Evolutionary conservation across 108 stramenopile species (phyloP).

Genomic region (Bacterosira constricta): DNA sequence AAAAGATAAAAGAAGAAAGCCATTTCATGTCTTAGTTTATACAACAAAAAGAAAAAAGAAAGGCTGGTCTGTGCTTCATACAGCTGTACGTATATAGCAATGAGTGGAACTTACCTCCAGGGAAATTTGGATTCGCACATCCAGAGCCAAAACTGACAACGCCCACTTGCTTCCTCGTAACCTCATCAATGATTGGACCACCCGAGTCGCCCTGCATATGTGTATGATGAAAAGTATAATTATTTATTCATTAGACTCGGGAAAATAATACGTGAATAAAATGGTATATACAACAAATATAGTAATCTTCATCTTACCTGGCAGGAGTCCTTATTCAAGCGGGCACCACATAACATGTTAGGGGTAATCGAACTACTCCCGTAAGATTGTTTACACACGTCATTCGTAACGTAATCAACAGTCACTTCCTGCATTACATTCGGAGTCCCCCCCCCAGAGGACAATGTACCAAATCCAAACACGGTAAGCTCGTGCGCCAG

Average conservation of each 20-base stretch:
- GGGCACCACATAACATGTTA: not conserved
- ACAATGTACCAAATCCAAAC: not conserved
- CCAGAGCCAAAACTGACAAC: not conserved
- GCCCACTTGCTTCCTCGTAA: not conserved
- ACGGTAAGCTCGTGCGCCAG: not conserved
- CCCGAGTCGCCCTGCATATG: constrained; percentile 4
- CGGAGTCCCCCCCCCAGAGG: not conserved
- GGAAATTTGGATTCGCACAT: not conserved
- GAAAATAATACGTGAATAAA: not conserved
- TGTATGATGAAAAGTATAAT: not conserved
- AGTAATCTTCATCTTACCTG: not conserved
- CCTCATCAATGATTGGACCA: not conserved
- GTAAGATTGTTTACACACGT: not conserved
- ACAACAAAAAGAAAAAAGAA: not conserved
- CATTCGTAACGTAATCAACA: not conserved
- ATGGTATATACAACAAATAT: too few species aligned
- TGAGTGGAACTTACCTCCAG: constrained; percentile 3
- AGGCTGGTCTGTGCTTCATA: too few species aligned
- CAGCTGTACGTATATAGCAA: too few species aligned
- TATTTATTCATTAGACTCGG: not conserved
- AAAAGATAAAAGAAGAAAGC: not conserved
- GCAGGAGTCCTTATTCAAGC: not conserved
- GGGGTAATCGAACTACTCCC: not conserved
- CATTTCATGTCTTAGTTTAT: not conserved
- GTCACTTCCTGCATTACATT: constrained; percentile 1